These are phyloP conservation scores for Xerophyta viscosa DNA, from an alignment of 106 monocot genomes.

Conservation along the genomic window DNA sequence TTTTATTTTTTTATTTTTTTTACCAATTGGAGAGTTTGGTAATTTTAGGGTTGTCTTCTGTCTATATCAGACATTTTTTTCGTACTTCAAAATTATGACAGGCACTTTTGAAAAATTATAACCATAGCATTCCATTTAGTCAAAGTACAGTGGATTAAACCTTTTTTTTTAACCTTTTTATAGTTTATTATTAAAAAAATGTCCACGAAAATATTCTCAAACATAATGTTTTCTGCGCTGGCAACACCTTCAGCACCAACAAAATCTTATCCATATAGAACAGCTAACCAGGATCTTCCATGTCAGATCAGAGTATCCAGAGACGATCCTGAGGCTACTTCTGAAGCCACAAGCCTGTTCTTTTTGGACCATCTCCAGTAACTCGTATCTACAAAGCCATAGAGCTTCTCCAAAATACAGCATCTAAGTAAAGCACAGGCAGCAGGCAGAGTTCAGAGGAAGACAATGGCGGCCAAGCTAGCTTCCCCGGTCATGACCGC, in stretches of 20 bases:
- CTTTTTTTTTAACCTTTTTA: too few species aligned
- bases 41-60: too few species aligned
- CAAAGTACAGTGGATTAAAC: too few species aligned
- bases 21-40: too few species aligned
- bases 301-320: constrained; percentile 39
- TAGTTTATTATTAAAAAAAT: too few species aligned
- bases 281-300: constrained; percentile 53
- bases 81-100: too few species aligned
- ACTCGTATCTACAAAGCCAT: background rate
- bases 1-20: too few species aligned
- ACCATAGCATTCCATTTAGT: too few species aligned
- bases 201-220: too few species aligned
- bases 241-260: background rate
- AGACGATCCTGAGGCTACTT: constrained; percentile 23
- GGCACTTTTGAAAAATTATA: too few species aligned
- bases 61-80: too few species aligned
- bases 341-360: constrained; percentile 34
- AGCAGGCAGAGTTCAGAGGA: background rate
- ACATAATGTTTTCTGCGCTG: too few species aligned
- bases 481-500: constrained; percentile 37
- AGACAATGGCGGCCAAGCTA: constrained; percentile 49
- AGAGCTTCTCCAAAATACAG: background rate
- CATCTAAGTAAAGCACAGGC: background rate
- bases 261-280: constrained; percentile 23
- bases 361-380: constrained; percentile 17